Evolutionary conservation across 225 moss, liverwort and hornwort species (phyloP), one percentile per base, ranked within the genome.

Genomic region (Sphagnum contortum): DNA sequence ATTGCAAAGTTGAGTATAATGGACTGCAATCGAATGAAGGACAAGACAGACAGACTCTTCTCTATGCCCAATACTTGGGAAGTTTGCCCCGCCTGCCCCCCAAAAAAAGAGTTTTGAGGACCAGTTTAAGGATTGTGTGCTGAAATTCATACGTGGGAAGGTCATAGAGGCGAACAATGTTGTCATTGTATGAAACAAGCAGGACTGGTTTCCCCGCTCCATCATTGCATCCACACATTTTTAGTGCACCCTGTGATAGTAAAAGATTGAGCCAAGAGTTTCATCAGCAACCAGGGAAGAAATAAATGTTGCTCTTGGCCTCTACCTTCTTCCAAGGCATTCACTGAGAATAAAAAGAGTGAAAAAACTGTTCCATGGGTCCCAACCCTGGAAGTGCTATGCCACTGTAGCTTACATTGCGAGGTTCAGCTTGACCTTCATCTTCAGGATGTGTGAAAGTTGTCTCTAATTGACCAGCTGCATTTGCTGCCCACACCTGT

Each of bases 171-270:
- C 83, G 90, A 71, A 89, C 83, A 50, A 77, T 82, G 56, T 96
- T 96, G 79, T 96, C 92, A 71, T 92, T 96, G 72, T 96, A 92
- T 5, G 96, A 96, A 47, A 85, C 85, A 48, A 96, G 67, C 4
- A 96, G 73, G 47, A 96, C 90, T 2, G 96, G 86, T 70, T 96
- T 96, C 49, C 85, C 83, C 5, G 72, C 58, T 68, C 76, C 72
- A 74, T 96, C 92, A 58, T 81, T 73, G 44, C 84, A 87, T 59
- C 96, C 96, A 69, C 90, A 83, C 88, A 96, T 87, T 44, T 76
- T 86, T 78, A 96, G 64, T 7, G 90, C 88, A 47, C 95, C 94
- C 88, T 89, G 84, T 68, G 67, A 68, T 54, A 29, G 29, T 29
- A 29, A 29, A 29, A 29, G 29, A 29, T 29, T 29, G 29, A 29